phyloP scores from a whole-genome alignment of 768 basidiomycete species.

The Hydnomerulius pinastri region DNA sequence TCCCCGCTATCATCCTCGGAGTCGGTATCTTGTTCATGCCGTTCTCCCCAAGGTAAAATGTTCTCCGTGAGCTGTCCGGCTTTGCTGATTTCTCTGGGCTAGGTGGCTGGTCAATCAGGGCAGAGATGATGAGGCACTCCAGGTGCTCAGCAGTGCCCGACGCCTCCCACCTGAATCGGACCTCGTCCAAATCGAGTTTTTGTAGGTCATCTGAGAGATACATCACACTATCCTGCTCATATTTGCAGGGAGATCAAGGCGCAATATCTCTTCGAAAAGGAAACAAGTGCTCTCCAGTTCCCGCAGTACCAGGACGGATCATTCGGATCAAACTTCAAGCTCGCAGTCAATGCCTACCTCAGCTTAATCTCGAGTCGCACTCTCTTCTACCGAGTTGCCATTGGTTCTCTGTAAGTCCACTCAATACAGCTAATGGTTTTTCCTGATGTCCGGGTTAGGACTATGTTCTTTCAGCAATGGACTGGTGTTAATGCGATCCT shows the following conservation, averaged over 20 bases:
- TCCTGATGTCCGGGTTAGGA: constrained; percentile 33
- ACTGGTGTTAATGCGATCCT: constrained; percentile 77
- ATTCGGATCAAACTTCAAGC: constrained; percentile 56
- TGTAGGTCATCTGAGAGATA: constrained; percentile 46
- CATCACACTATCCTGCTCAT: background rate
- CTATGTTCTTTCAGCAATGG: constrained; percentile 86
- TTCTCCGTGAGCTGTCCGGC: background rate
- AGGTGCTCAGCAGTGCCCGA: constrained; percentile 62
- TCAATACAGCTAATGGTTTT: background rate
- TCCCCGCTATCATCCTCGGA: constrained; percentile 71
- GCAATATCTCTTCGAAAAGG: constrained; percentile 72
- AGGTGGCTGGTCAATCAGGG: constrained; percentile 81
- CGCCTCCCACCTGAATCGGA: constrained; percentile 56
- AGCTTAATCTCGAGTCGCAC: constrained; percentile 58
- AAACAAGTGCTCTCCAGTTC: constrained; percentile 55
- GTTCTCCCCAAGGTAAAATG: constrained; percentile 65
- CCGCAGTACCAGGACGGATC: constrained; percentile 67
- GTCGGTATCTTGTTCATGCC: constrained; percentile 77
- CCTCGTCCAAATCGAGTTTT: constrained; percentile 70
- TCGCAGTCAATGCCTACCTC: constrained; percentile 60
- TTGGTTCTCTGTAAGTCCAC: constrained; percentile 53
- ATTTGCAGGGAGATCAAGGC: constrained; percentile 65
- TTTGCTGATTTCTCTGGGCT: background rate
- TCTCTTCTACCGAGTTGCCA: constrained; percentile 60
- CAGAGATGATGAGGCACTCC: constrained; percentile 71